Evolutionary conservation across 2,329 filamentous ascomycete genomes (phyloP).

Genomic region (Penicillium sp.): DNA sequence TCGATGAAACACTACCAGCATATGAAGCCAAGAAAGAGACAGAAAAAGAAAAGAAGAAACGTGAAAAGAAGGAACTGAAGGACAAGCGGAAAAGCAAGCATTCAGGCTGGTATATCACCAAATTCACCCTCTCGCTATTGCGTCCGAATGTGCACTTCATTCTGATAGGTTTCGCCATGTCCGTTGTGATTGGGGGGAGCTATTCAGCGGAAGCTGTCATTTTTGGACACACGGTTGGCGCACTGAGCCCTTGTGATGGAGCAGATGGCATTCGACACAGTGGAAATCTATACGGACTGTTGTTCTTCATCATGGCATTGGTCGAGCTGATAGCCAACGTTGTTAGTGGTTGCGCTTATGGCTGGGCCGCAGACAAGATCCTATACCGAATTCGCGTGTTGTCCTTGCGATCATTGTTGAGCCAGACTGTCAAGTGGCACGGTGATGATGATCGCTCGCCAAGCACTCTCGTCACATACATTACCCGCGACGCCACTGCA

Average conservation of each 20-base stretch:
- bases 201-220: conserved; percentile 59
- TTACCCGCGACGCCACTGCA: conserved; percentile 68
- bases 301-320: conserved; percentile 61
- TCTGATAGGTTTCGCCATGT: conserved; percentile 52
- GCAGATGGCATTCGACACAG: conserved; percentile 49
- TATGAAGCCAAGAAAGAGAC: conserved; percentile 13
- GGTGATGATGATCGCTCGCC: conserved; percentile 64
- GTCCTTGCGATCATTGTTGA: conserved; percentile 63
- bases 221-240: conserved; percentile 60
- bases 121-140: conserved; percentile 15
- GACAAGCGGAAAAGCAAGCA: neutral
- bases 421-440: conserved; percentile 70
- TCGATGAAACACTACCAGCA: conserved; percentile 18
- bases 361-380: conserved; percentile 62
- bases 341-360: conserved; percentile 58
- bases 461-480: conserved; percentile 51
- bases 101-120: neutral
- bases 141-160: conserved; percentile 48
- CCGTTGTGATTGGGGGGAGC: conserved; percentile 57
- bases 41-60: conserved; percentile 17
- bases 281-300: conserved; percentile 56
- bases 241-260: conserved; percentile 55
- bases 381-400: conserved; percentile 63
- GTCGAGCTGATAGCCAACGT: conserved; percentile 62
- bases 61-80: neutral